phyloP scores from a whole-genome alignment of 2,329 filamentous ascomycete genomes.

The Tolypocladium inflatum region DNA sequence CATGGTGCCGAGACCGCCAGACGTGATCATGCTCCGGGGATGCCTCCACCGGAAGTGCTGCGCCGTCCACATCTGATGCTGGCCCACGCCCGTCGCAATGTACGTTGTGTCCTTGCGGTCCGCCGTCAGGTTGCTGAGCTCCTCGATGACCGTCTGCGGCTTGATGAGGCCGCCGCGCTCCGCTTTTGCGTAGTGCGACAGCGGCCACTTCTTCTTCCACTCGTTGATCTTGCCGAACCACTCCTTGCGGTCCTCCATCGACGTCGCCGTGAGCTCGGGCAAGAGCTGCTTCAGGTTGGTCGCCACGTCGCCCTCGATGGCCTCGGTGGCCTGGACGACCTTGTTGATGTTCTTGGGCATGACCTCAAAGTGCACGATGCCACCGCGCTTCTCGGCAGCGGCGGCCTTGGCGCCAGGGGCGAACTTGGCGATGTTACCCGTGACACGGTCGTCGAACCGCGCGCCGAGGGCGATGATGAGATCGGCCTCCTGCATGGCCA shows the following conservation, averaged over 20 bases:
- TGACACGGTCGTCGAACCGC: conserved; percentile 95
- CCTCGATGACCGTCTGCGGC: conserved; percentile 86
- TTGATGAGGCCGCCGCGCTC: conserved; percentile 75
- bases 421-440: conserved; percentile 71
- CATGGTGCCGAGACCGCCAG: conserved; percentile 81
- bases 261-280: conserved; percentile 56
- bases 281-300: conserved; percentile 68
- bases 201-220: conserved; percentile 90
- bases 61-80: conserved; percentile 98
- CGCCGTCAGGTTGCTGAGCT: conserved; percentile 75
- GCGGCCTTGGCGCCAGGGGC: conserved; percentile 81
- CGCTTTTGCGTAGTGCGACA: conserved; percentile 70
- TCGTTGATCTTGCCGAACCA: conserved; percentile 86
- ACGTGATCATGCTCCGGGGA: conserved; percentile 91
- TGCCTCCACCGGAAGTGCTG: conserved; percentile 94
- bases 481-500: conserved; percentile 95
- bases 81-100: conserved; percentile 89
- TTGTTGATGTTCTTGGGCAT: conserved; percentile 99
- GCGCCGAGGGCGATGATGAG: conserved; percentile 89
- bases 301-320: conserved; percentile 85
- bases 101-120: conserved; percentile 74
- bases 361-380: conserved; percentile 96
- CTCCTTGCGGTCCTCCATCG: conserved; percentile 58
- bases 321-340: conserved; percentile 92
- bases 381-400: conserved; percentile 74